Evolutionary conservation across 2,329 filamentous ascomycete species (phyloP), one percentile per base, ranked within the genome.

Genomic region (Coniochaeta sp.): DNA sequence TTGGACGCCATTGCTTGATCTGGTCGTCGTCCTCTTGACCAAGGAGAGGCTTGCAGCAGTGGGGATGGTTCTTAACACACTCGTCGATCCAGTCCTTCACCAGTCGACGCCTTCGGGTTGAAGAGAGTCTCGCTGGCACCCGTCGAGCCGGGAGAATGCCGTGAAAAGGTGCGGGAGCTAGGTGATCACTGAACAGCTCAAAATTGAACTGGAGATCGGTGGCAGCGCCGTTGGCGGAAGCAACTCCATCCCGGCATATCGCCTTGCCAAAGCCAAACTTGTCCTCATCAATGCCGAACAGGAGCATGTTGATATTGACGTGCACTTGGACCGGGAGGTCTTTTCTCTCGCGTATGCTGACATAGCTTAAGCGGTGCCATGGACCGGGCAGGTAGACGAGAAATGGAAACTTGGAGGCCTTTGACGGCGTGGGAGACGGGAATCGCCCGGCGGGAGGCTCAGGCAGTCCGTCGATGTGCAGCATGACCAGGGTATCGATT

Each of bases 11-110:
- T 19, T 4, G 19, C 22, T 26, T 7, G n/a, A 11, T 14, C 8
- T 19, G 1, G 86, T 87, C 62, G 82, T 26, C 43, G 6, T 26
- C 43, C 11, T 47, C 43, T 26, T 22, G 43, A 14, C 19, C 43
- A 5, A 4, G n/a, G 43, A 47, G 43, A 14, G 19, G 43, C 6
- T 14, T 2, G 43, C 43, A 22, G 43, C 43, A 47, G 19, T 24
- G 22, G 3, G 19, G 11, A 14, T 47, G 43, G 22, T 47, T 47
- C 19, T 26, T 26, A 5, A 6, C 12, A 11, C 43, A 47, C 11
- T 26, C 43, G 22, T 47, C 43, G 7, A 47, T 24, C 43, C 43
- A 47, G 4, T 6, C 43, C 43, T 26, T 47, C 2, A 47, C 43
- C 43, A 47, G 43, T 4, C 43, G 43, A 8, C 12, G 43, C 43